phyloP scores from a whole-genome alignment of 2,329 filamentous ascomycete species.

The Diaporthe helianthi region DNA sequence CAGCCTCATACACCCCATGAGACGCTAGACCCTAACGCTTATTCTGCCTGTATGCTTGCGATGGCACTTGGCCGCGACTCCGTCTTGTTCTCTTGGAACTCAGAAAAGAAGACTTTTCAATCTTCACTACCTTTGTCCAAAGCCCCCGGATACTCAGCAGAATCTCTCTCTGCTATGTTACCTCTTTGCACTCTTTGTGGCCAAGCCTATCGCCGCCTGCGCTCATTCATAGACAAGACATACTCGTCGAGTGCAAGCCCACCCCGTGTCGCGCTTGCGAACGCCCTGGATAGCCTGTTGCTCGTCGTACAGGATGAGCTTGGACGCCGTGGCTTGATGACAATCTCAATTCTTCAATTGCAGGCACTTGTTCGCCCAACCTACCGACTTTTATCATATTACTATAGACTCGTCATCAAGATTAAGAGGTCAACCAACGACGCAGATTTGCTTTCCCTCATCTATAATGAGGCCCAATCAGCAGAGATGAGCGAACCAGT shows the following conservation, averaged over 20 bases:
- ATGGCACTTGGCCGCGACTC: constrained; percentile 76
- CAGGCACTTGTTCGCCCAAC: constrained; percentile 57
- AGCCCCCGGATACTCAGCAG: constrained; percentile 63
- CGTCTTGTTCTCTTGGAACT: constrained; percentile 70
- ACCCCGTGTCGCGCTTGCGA: constrained; percentile 59
- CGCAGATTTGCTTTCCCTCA: constrained; percentile 65
- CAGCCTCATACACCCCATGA: constrained; percentile 47
- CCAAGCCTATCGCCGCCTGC: constrained; percentile 54
- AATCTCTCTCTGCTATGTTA: constrained; percentile 56
- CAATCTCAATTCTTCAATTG: constrained; percentile 60
- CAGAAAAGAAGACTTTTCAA: constrained; percentile 59
- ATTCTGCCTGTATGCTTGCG: constrained; percentile 65
- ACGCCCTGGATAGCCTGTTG: constrained; percentile 56
- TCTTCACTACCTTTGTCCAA: constrained; percentile 55
- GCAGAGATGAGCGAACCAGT: constrained; percentile 69
- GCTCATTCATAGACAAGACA: constrained; percentile 53
- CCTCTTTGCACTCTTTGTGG: constrained; percentile 55
- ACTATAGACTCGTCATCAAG: constrained; percentile 58
- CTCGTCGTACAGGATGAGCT: constrained; percentile 58
- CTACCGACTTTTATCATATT: constrained; percentile 56
- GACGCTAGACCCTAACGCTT: constrained; percentile 56
- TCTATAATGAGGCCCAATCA: constrained; percentile 68
- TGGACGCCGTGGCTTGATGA: constrained; percentile 49
- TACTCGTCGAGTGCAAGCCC: constrained; percentile 54
- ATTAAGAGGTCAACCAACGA: constrained; percentile 57